These are phyloP conservation scores for Thuja plicata DNA, from an alignment of 83 land plant genomes.

Conservation along the genomic window DNA sequence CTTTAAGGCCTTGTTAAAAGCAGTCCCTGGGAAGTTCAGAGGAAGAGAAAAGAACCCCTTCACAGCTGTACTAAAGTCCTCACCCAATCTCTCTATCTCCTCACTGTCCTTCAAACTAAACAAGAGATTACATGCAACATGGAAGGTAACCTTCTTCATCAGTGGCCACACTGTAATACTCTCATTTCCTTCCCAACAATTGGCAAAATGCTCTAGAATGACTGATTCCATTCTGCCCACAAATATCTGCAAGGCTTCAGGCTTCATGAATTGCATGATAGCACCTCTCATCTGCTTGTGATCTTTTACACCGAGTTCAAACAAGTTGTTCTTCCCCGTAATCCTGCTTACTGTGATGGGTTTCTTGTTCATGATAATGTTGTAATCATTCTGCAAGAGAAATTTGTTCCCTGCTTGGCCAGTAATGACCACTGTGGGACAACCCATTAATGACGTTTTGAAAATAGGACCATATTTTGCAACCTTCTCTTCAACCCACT, in stretches of 20 bases:
- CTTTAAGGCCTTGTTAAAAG: conserved; percentile 22
- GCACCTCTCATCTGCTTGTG: too few species aligned
- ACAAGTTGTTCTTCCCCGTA: conserved; percentile 25
- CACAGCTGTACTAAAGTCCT: conserved; percentile 23
- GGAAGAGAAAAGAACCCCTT: conserved; percentile 33
- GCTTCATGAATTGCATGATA: conserved; percentile 30
- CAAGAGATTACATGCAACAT: conserved; percentile 27
- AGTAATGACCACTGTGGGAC: conserved; percentile 32
- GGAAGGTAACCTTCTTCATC: too few species aligned
- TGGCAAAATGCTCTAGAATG: conserved; percentile 17
- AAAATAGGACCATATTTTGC: conserved; percentile 42
- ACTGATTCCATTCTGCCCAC: conserved; percentile 28
- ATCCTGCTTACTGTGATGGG: conserved; percentile 19
- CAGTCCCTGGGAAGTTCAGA: conserved; percentile 39
- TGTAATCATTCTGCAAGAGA: conserved; percentile 22
- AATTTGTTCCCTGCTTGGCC: too few species aligned
- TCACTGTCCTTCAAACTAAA: conserved; percentile 24
- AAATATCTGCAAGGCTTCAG: conserved; percentile 36
- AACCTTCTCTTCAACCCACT: too few species aligned
- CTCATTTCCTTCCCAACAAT: conserved; percentile 3
- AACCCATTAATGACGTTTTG: conserved; percentile 35
- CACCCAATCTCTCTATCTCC: conserved; percentile 10
- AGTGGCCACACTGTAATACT: too few species aligned
- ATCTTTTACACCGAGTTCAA: conserved; percentile 26
- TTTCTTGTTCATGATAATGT: conserved; percentile 16